Conservation (phyloP, 176 grass and related monocot genomes). For the Cymbopogon citratus region DNA sequence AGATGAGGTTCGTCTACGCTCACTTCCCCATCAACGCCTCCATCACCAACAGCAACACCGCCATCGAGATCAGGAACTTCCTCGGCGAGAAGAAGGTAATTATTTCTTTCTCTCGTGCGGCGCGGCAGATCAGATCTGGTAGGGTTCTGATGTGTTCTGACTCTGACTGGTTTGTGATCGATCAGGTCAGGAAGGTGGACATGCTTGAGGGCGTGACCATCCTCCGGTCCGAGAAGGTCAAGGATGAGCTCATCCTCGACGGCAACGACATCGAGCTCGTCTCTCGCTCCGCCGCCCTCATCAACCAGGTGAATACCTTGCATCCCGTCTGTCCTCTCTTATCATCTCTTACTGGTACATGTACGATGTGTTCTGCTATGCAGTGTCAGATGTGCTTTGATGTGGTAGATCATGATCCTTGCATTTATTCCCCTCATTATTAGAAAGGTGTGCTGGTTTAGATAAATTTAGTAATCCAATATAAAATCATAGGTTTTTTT, state of each 20-base stretch:
- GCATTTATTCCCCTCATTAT: not conserved
- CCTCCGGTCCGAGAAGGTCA: slow-evolving; percentile 79
- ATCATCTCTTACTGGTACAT: not conserved
- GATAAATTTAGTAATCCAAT: not conserved
- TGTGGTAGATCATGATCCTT: not conserved
- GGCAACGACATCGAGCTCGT: slow-evolving; percentile 90
- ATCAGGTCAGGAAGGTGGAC: slow-evolving; percentile 79
- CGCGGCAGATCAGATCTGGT: not conserved
- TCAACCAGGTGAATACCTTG: slow-evolving; percentile 42
- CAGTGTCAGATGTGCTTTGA: not conserved
- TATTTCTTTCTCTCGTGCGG: not conserved
- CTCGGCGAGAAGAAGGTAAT: slow-evolving; percentile 86
- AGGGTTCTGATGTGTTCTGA: not conserved
- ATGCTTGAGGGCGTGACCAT: slow-evolving; percentile 80
- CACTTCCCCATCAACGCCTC: slow-evolving; percentile 96
- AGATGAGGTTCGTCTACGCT: slow-evolving; percentile 86
- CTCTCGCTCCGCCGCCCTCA: slow-evolving; percentile 75
- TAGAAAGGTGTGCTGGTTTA: not conserved
- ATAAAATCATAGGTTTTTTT: not conserved
- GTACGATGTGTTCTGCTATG: not conserved
- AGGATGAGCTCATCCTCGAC: slow-evolving; percentile 89
- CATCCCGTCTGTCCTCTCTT: no score
- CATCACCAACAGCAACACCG: slow-evolving; percentile 56
- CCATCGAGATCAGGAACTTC: slow-evolving; percentile 93
- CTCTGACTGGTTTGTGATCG: not conserved